Conservation (phyloP, 176 grass and related monocot genomes). For the Cocos nucifera region DNA sequence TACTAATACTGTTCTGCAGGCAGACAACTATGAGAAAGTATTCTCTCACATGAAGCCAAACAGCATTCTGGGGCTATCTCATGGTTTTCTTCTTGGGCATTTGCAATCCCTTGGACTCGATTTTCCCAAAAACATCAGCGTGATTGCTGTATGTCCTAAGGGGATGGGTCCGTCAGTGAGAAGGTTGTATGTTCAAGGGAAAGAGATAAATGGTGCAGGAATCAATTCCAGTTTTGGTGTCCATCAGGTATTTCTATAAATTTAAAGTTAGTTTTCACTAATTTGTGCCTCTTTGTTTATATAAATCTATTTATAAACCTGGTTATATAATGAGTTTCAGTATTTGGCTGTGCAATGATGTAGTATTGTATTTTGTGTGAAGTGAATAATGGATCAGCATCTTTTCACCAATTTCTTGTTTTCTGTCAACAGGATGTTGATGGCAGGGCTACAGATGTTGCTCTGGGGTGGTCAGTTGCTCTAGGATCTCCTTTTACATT, state of each 20-base stretch:
- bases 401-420: neutral
- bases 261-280: neutral
- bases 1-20: slow-evolving; percentile 26
- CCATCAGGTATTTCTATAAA: slow-evolving; percentile 41
- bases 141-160: slow-evolving; percentile 75
- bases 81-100: slow-evolving; percentile 75
- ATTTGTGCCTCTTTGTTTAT: neutral
- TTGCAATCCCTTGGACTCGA: slow-evolving; percentile 51
- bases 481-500: slow-evolving; percentile 85
- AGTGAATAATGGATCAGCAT: no score
- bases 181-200: slow-evolving; percentile 73
- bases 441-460: slow-evolving; percentile 79
- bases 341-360: no score
- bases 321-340: no score
- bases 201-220: slow-evolving; percentile 78
- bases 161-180: slow-evolving; percentile 77
- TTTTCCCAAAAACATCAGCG: slow-evolving; percentile 73
- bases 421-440: slow-evolving; percentile 55
- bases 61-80: slow-evolving; percentile 69
- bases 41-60: slow-evolving; percentile 87
- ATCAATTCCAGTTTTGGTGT: slow-evolving; percentile 83
- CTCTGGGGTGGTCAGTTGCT: slow-evolving; percentile 76
- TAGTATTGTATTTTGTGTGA: no score
- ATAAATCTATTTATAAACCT: no score
- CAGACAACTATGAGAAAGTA: slow-evolving; percentile 81